Percentiles rank a stretch among this genome's conserved stretches.
These are phyloP conservation scores for Apodospora peruviana DNA, from an alignment of 495 filamentous ascomycete species.

Conservation along the genomic window DNA sequence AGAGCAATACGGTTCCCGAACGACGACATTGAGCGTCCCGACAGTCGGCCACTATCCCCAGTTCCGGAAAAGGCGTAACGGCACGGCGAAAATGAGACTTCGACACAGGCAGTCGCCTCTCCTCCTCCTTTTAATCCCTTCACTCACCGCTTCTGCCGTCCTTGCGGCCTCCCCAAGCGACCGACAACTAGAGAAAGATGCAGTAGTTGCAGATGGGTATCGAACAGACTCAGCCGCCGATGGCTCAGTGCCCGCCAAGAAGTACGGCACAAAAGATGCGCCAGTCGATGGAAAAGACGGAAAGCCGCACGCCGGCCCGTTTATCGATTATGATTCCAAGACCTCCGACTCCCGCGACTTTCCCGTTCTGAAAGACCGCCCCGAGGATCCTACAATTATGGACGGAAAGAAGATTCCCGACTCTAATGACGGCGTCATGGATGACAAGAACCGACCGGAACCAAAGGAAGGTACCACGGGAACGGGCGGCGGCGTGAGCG, in stretches of 20 bases:
- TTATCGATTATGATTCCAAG: conserved; percentile 59
- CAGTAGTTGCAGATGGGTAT: conserved; percentile 5
- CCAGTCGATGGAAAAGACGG: conserved; percentile 95
- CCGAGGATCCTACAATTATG: conserved; percentile 37
- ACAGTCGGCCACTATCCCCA: too few species aligned
- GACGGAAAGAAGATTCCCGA: conserved; percentile 69
- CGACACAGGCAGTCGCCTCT: conserved; percentile 33
- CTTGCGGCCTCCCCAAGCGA: conserved; percentile 18
- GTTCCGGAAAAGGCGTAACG: too few species aligned
- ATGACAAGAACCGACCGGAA: conserved; percentile 65
- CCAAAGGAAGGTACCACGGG: conserved; percentile 83
- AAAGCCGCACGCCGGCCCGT: conserved; percentile 87
- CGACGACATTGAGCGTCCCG: too few species aligned
- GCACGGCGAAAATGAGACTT: conserved; percentile 31
- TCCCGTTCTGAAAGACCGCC: conserved; percentile 41
- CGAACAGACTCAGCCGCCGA: conserved; percentile 6
- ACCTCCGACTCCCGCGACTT: conserved; percentile 37
- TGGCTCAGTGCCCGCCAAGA: conserved; percentile 22
- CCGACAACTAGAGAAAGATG: conserved; percentile 13
- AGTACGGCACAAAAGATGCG: conserved; percentile 72
- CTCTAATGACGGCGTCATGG: conserved; percentile 85
- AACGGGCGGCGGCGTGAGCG: conserved; percentile 78
- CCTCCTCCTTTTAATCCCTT: conserved; percentile 41
- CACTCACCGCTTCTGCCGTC: conserved; percentile 31
- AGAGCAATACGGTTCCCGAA: too few species aligned